These are phyloP conservation scores for Pterulicium gracile DNA, from an alignment of 1,284 basidiomycete species.

Conservation along the genomic window DNA sequence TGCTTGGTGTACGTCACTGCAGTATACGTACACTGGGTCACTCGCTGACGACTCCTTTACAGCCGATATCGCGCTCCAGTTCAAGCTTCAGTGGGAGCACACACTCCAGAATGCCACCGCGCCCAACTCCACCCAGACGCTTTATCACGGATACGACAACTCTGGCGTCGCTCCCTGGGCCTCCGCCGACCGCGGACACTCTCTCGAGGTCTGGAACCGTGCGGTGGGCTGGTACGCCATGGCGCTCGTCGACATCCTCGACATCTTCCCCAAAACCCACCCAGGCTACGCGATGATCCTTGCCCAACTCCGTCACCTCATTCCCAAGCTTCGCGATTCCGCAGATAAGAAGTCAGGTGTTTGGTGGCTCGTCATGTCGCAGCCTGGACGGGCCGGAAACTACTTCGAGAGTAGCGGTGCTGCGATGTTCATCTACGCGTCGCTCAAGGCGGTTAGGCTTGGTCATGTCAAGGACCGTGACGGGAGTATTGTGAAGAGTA, in stretches of 20 bases:
- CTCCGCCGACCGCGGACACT: constrained; percentile 31
- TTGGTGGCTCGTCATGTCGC: constrained; percentile 40
- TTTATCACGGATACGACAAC: constrained; percentile 40
- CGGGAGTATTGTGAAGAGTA: constrained; percentile 25
- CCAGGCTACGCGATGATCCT: constrained; percentile 21
- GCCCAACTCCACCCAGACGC: constrained; percentile 20
- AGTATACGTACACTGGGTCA: constrained; percentile 3
- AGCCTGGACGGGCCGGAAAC: constrained; percentile 33
- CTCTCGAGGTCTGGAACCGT: constrained; percentile 38
- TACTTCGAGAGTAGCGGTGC: constrained; percentile 39
- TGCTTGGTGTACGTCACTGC: constrained; percentile 27
- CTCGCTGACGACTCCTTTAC: constrained; percentile 1
- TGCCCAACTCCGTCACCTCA: constrained; percentile 22
- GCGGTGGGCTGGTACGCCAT: constrained; percentile 40
- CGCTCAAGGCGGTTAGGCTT: constrained; percentile 31
- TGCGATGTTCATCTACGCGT: constrained; percentile 36
- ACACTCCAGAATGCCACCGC: constrained; percentile 27
- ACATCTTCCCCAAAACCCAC: constrained; percentile 24
- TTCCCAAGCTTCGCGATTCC: constrained; percentile 25
- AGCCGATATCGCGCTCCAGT: constrained; percentile 33
- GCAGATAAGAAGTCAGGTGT: constrained; percentile 29
- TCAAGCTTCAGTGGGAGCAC: constrained; percentile 31
- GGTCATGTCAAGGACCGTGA: constrained; percentile 29
- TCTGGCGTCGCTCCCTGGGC: constrained; percentile 33
- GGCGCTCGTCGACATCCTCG: constrained; percentile 36